phyloP scores from a whole-genome alignment of 257 asterid species.

The Salvia rosmarinus region DNA sequence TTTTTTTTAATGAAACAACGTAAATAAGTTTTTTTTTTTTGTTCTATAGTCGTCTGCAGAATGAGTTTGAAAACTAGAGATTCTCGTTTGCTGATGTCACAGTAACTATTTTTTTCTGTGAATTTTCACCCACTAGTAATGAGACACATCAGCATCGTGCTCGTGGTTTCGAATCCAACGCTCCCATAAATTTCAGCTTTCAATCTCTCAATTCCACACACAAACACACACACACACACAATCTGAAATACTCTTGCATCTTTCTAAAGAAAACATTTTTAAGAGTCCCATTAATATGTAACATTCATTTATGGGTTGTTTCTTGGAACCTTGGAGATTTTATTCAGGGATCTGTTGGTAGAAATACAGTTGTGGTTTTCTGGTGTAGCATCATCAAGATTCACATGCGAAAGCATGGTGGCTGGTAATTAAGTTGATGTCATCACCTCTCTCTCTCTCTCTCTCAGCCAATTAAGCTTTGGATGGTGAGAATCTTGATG shows the following conservation, averaged over 20 bases:
- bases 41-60: too few relatives aligned
- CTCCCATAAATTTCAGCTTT: neutral
- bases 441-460: neutral
- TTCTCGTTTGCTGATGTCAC: constrained; percentile 26
- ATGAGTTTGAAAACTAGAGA: neutral
- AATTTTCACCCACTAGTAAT: neutral
- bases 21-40: too few relatives aligned
- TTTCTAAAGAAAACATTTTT: neutral
- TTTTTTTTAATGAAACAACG: neutral
- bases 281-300: too few relatives aligned
- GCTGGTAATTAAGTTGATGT: neutral
- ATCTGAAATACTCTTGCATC: neutral
- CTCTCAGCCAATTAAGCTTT: constrained; percentile 26
- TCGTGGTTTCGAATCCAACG: constrained; percentile 5
- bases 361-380: constrained; percentile 42
- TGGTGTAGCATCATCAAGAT: constrained; percentile 58
- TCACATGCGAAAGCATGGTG: constrained; percentile 44
- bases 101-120: neutral
- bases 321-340: too few relatives aligned
- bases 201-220: constrained; percentile 10
- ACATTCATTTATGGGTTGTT: too few relatives aligned
- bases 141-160: constrained; percentile 36
- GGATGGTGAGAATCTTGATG: constrained; percentile 51
- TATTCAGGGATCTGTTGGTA: too few relatives aligned
- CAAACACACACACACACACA: neutral